Conservation (phyloP, 2,329 filamentous ascomycete species). For the Clarireedia monteithiana region DNA sequence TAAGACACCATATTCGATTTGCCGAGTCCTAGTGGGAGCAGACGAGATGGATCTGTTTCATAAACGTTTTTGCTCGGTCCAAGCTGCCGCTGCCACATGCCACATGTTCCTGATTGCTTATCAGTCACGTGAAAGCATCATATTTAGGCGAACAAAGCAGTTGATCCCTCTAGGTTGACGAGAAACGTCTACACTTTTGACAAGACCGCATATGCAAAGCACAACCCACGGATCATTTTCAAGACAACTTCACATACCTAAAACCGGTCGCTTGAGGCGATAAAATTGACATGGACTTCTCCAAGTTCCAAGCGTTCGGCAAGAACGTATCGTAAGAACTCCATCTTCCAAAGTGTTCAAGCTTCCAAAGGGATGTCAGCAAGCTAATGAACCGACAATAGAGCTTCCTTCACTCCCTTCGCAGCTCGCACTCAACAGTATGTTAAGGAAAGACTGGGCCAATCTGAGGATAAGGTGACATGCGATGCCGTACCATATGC, state of each 20-base stretch:
- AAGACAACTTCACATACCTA: not conserved
- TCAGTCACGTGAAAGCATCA: not conserved
- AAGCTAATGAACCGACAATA: conserved; percentile 38
- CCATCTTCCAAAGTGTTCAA: conserved; percentile 12
- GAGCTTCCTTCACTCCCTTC: conserved; percentile 83
- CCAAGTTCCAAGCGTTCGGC: conserved; percentile 59
- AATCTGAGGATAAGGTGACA: conserved; percentile 82
- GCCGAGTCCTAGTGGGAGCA: no score
- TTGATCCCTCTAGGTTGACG: not conserved
- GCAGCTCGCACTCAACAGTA: conserved; percentile 92
- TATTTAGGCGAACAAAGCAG: not conserved
- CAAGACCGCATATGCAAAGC: conserved; percentile 6
- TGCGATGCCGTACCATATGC: not conserved
- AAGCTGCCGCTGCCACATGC: no score
- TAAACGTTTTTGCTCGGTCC: no score
- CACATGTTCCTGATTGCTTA: not conserved
- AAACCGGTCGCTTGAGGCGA: not conserved
- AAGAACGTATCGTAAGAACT: conserved; percentile 58
- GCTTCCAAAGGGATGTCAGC: conserved; percentile 14
- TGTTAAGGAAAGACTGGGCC: conserved; percentile 94
- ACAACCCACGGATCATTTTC: conserved; percentile 1
- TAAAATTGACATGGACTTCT: conserved; percentile 43
- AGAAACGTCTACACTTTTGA: not conserved
- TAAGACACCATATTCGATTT: no score
- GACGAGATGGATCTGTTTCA: no score